phyloP scores from a whole-genome alignment of 345 rosid genomes.

The Turnera subulata region DNA sequence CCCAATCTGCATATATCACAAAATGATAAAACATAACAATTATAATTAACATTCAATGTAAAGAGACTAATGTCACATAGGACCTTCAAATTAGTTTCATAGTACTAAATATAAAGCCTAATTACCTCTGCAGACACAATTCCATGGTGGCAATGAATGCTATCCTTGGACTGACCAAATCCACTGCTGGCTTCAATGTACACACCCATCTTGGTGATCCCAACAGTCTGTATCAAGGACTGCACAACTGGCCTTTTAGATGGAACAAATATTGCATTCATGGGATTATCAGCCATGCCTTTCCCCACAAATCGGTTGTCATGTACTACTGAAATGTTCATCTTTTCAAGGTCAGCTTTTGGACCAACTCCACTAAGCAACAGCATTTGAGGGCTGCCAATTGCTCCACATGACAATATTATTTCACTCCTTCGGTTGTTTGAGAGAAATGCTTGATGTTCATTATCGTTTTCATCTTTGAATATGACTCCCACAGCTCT shows the following conservation, averaged over 20 bases:
- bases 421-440: slow-evolving; percentile 59
- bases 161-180: slow-evolving; percentile 66
- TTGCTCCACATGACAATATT: slow-evolving; percentile 79
- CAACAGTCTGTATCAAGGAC: slow-evolving; percentile 85
- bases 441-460: slow-evolving; percentile 57
- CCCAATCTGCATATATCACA: slow-evolving; percentile 23
- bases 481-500: slow-evolving; percentile 75
- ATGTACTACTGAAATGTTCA: slow-evolving; percentile 58
- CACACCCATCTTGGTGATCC: slow-evolving; percentile 84
- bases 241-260: slow-evolving; percentile 53
- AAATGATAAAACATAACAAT: not conserved
- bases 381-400: slow-evolving; percentile 86
- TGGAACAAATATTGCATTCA: slow-evolving; percentile 82
- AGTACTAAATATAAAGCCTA: too few species aligned
- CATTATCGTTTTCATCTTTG: slow-evolving; percentile 76
- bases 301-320: slow-evolving; percentile 69
- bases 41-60: not conserved
- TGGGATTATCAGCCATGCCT: slow-evolving; percentile 93
- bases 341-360: slow-evolving; percentile 49
- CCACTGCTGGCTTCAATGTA: slow-evolving; percentile 96
- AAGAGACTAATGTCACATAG: too few species aligned
- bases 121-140: slow-evolving; percentile 79
- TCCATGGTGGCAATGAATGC: slow-evolving; percentile 80
- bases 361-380: slow-evolving; percentile 93
- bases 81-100: not conserved